Base-by-base conservation (phyloP, 2,329 filamentous ascomycete species). In the Verticillium dahliae region DNA sequence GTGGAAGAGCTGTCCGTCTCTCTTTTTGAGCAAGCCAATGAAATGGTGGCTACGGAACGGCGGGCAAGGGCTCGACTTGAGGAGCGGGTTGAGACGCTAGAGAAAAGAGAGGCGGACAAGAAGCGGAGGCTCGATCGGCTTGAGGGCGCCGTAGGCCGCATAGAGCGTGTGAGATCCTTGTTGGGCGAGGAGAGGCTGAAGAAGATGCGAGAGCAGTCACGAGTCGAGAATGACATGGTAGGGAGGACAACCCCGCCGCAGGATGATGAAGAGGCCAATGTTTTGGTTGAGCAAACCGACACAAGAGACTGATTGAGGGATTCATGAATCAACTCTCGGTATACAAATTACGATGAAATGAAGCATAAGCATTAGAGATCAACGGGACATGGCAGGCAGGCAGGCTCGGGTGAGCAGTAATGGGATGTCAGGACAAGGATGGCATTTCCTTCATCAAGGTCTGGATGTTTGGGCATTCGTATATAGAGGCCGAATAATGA, bases 41-140 rank as follows among this genome's bases (percentile, higher is more conserved):
- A 92, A 75, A 95, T 95, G 91, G 91, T 95, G 22, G 90, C 91
- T 2, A 80, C 83, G 18, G 91, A 95, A 78, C 79, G 91, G 54
- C 82, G 85, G 61, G 89, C 88, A 38, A 78, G 90, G 62, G 89
- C 89, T 6, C 84, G 82, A 69, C 80, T 95, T 31, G 89, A 92
- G 75, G 86, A 89, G 71, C 78, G 89, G 45, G 82, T 95, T 7
- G 82, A 79, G 62, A 79, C 87, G 68, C 75, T 95, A 27, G 90
- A 93, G 76, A 77, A 80, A 68, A 79, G 90, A 63, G 91, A 94
- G 62, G 75, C 72, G 57, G 90, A 92, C 66, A 91, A 92, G 79
- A 80, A 82, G 68, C 80, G 79, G 62, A 76, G 91, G 58, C 71
- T 95, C 65, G 90, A 91, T 63, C 79, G 83, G 69, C 71, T 95